These are phyloP conservation scores for Candida labiduridarum DNA, from an alignment of 1,139 yeast genomes.

Conservation along the genomic window DNA sequence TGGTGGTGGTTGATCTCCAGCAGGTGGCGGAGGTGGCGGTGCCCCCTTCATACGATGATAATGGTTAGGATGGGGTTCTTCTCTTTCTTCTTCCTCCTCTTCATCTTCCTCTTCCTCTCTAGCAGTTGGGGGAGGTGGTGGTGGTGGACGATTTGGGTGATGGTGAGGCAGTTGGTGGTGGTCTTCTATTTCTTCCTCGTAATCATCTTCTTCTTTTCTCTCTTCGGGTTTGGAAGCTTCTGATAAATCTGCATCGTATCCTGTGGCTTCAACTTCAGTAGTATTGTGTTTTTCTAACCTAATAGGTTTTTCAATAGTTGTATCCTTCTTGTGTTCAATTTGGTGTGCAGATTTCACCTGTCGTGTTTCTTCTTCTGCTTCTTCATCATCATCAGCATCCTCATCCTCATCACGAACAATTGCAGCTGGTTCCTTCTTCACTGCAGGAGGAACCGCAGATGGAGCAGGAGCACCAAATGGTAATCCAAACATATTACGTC, in stretches of 20 bases:
- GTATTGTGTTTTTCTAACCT: constrained; percentile 14
- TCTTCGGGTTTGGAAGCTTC: constrained; percentile 26
- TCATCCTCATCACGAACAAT: constrained; percentile 22
- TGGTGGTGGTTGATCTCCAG: constrained; percentile 7
- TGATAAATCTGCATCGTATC: constrained; percentile 48
- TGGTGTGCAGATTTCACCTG: constrained; percentile 16
- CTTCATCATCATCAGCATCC: constrained; percentile 24
- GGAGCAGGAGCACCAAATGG: constrained; percentile 30
- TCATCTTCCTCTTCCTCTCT: not conserved
- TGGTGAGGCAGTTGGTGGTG: constrained; percentile 10
- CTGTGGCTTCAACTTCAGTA: constrained; percentile 37
- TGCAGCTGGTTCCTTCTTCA: constrained; percentile 5
- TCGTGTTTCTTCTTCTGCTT: constrained; percentile 14
- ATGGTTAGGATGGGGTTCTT: constrained; percentile 16
- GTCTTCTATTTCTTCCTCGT: constrained; percentile 12
- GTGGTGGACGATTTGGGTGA: constrained; percentile 16
- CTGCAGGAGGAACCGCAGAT: constrained; percentile 11
- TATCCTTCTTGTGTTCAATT: constrained; percentile 4
- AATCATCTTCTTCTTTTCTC: constrained; percentile 13
- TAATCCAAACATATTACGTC: constrained; percentile 87
- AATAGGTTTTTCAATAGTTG: constrained; percentile 10
- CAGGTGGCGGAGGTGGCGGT: constrained; percentile 15
- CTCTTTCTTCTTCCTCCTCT: not conserved
- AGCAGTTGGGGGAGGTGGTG: constrained; percentile 11
- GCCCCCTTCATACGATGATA: constrained; percentile 16